Evolutionary conservation across 106 monocot genomes (phyloP), one percentile per base, ranked within the genome.

Genomic region (Allium fistulosum): DNA sequence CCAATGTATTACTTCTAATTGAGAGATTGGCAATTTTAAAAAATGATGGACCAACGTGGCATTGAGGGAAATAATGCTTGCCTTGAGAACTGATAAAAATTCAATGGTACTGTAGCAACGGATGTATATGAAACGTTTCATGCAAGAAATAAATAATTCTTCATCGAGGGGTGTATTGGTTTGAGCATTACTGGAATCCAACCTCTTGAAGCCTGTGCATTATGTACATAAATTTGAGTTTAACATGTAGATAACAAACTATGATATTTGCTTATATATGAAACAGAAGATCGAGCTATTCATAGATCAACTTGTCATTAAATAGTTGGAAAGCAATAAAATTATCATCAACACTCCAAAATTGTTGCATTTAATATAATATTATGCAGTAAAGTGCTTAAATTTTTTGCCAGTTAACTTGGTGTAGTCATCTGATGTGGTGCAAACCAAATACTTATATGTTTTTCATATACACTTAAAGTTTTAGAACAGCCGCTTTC

Each of bases 101-200:
- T 99, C 92, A 71, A 51, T 72, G 51, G 81, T 92, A 62, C 48
- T 84, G 73, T 93, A 90, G 72, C 92, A 99, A 22, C 92, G 84
- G 63, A 76, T 73, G 65, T 99, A 99, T 47, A 99, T 64, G 77
- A 99, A 99, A 51, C 97, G 97, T 58, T 79, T 87, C 97, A 99
- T 83, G 84, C 97, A 92, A 49, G 75, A 69, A 7, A 71, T 59
- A 74, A 93, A 81, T 66, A 99, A 50, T 62, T 84, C 83, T 16
- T 93, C 76, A 46, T 79, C 68, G 18, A 46, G 14, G 11, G n/a
- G 22, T 16, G 49, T 17, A 62, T 18, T 8, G 11, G n/a, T 50
- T 26, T 64, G 59, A 46, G 66, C 7, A 59, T n/a, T 27, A n/a
- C 27, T 71, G 15, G 49, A 45, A 46, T 67, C 75, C 59, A 27